phyloP scores from a whole-genome alignment of 495 filamentous ascomycete species.

The Talaromyces adpressus region DNA sequence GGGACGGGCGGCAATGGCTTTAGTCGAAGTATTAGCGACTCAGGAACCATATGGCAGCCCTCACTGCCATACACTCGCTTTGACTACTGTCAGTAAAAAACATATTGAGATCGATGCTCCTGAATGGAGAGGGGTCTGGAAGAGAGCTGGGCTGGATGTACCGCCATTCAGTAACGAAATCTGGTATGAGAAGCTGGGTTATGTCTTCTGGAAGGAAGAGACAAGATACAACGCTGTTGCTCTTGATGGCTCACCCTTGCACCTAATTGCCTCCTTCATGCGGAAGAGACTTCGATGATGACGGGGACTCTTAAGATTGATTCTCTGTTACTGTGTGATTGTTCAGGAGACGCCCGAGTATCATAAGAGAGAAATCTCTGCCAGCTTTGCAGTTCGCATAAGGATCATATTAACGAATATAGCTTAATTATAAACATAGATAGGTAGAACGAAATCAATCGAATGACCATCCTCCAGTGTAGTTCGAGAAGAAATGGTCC shows the following conservation, averaged over 20 bases:
- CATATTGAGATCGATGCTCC: slow-evolving; percentile 19
- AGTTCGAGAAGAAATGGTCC: slow-evolving; percentile 26
- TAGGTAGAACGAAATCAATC: not conserved
- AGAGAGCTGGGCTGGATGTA: slow-evolving; percentile 4
- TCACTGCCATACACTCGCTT: slow-evolving; percentile 15
- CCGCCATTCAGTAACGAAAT: slow-evolving; percentile 20
- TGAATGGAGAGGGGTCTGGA: slow-evolving; percentile 15
- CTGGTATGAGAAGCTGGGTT: slow-evolving; percentile 26
- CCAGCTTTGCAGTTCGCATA: not conserved
- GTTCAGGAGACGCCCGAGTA: not conserved
- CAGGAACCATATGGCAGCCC: slow-evolving; percentile 19
- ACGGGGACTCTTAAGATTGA: not conserved
- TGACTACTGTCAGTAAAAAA: slow-evolving; percentile 20
- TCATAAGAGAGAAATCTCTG: not conserved
- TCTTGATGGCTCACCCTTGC: slow-evolving; percentile 12
- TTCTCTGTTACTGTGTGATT: not conserved
- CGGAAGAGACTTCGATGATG: slow-evolving; percentile 19
- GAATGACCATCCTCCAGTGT: slow-evolving; percentile 30
- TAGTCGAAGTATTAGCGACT: slow-evolving; percentile 19
- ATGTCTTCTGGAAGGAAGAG: slow-evolving; percentile 24
- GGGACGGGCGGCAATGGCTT: slow-evolving; percentile 24
- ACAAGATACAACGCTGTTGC: slow-evolving; percentile 12
- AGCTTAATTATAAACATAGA: not conserved
- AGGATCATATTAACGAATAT: not conserved
- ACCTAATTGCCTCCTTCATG: slow-evolving; percentile 18